Evolutionary conservation across 2,329 filamentous ascomycete genomes (phyloP).

Genomic region (Alternaria dauci): DNA sequence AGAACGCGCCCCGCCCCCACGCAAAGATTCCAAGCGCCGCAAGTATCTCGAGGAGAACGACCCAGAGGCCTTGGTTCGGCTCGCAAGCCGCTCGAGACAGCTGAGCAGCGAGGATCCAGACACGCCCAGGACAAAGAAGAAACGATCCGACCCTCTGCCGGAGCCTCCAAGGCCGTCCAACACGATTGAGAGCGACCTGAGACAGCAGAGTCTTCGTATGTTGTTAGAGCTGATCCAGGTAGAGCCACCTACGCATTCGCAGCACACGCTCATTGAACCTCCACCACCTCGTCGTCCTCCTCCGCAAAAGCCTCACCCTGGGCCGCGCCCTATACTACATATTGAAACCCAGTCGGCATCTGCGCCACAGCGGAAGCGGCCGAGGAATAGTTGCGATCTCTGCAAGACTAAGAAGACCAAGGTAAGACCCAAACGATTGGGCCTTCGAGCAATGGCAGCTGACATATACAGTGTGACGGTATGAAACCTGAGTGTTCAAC

Average conservation of each 20-base stretch:
- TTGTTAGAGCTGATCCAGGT: slow-evolving; percentile 49
- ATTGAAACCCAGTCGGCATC: slow-evolving; percentile 18
- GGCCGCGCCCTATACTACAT: slow-evolving; percentile 6
- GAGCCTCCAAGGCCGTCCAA: slow-evolving; percentile 39
- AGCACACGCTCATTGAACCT: slow-evolving; percentile 21
- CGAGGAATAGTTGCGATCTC: slow-evolving; percentile 46
- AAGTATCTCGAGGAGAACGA: slow-evolving; percentile 48
- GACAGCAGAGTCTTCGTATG: slow-evolving; percentile 49
- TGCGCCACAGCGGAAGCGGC: slow-evolving; percentile 28
- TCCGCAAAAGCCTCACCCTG: slow-evolving; percentile 11
- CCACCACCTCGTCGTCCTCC: slow-evolving; percentile 16
- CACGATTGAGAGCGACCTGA: slow-evolving; percentile 49
- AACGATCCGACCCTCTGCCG: slow-evolving; percentile 30
- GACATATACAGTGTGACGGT: slow-evolving; percentile 45
- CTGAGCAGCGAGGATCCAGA: slow-evolving; percentile 30
- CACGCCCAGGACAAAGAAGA: slow-evolving; percentile 32
- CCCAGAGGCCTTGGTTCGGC: slow-evolving; percentile 41
- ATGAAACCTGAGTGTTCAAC: slow-evolving; percentile 46
- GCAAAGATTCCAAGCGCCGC: slow-evolving; percentile 52
- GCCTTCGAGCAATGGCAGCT: slow-evolving; percentile 6
- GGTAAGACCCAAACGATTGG: slow-evolving; percentile 23
- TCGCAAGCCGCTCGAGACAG: slow-evolving; percentile 36
- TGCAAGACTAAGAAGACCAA: slow-evolving; percentile 51
- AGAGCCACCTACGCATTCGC: slow-evolving; percentile 26
- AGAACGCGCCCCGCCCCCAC: slow-evolving; percentile 53